phyloP scores from a whole-genome alignment of 306 rosid species.

The Citrullus mucosospermus region DNA sequence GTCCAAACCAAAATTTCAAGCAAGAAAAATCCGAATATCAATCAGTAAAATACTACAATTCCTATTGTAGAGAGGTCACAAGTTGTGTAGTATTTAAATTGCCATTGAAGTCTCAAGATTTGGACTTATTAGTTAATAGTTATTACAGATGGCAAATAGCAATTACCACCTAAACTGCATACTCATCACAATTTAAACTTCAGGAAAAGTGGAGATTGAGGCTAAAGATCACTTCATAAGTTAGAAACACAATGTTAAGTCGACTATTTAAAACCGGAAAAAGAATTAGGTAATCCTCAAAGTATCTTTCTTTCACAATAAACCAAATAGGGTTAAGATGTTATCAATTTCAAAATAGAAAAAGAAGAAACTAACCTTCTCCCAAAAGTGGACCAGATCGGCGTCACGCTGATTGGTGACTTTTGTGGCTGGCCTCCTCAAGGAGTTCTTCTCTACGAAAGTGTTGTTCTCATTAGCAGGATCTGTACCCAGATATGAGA shows the following conservation, averaged over 20 bases:
- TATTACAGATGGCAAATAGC: not conserved
- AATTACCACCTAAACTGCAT: not conserved
- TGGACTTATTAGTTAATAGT: not conserved
- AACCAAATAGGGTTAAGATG: not conserved
- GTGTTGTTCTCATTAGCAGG: constrained; percentile 85
- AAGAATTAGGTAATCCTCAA: not conserved
- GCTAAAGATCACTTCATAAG: not conserved
- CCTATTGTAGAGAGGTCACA: not conserved
- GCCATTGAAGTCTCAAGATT: not conserved
- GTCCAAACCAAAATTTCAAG: not conserved
- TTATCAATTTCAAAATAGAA: constrained; percentile 2
- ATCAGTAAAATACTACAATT: not conserved
- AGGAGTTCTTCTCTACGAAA: constrained; percentile 48
- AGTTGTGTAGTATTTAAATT: not conserved
- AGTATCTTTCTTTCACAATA: not conserved
- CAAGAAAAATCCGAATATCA: not conserved
- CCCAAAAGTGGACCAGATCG: constrained; percentile 94
- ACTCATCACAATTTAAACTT: not conserved
- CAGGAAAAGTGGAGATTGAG: not conserved
- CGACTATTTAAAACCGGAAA: not conserved
- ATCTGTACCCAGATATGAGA: constrained; percentile 62
- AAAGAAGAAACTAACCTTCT: constrained; percentile 41
- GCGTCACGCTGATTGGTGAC: constrained; percentile 86
- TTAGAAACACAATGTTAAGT: not conserved
- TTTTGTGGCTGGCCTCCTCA: constrained; percentile 44